phyloP scores from a whole-genome alignment of 768 basidiomycete genomes.

The Suillus placidus region DNA sequence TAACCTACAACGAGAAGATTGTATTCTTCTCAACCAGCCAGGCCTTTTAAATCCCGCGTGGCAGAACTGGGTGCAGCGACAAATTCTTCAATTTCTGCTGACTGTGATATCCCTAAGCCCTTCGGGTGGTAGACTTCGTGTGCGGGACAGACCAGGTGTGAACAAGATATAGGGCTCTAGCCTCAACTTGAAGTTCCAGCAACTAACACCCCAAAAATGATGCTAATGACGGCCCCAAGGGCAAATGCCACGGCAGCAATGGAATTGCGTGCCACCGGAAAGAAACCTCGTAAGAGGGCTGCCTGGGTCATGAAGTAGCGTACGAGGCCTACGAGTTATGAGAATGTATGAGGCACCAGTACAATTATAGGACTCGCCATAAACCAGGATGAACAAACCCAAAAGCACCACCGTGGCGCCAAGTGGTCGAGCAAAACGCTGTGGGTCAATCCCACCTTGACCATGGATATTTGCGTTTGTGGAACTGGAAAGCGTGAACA shows the following conservation, averaged over 20 bases:
- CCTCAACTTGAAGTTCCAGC: slow-evolving; percentile 28
- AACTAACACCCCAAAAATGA: slow-evolving; percentile 48
- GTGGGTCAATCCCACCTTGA: slow-evolving; percentile 11
- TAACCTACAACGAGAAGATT: background rate
- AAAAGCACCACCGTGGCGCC: slow-evolving; percentile 52
- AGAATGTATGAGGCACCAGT: background rate
- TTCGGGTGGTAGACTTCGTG: background rate
- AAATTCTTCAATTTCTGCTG: background rate
- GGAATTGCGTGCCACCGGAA: slow-evolving; percentile 55
- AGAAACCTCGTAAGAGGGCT: slow-evolving; percentile 51
- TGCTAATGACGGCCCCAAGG: slow-evolving; percentile 42
- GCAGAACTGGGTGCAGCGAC: background rate
- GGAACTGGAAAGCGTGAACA: slow-evolving; percentile 45
- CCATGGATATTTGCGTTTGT: slow-evolving; percentile 13
- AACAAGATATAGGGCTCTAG: background rate
- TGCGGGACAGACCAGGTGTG: background rate
- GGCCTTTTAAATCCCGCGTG: background rate
- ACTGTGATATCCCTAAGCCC: background rate
- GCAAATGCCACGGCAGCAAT: slow-evolving; percentile 43
- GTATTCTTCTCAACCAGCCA: background rate
- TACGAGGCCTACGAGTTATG: slow-evolving; percentile 39
- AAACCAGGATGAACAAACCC: slow-evolving; percentile 48
- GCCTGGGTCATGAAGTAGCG: slow-evolving; percentile 59
- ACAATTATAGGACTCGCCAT: slow-evolving; percentile 42
- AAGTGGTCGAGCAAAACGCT: slow-evolving; percentile 49